Conservation (phyloP, 805 yeast species). For the Kodamaea leandrae region DNA sequence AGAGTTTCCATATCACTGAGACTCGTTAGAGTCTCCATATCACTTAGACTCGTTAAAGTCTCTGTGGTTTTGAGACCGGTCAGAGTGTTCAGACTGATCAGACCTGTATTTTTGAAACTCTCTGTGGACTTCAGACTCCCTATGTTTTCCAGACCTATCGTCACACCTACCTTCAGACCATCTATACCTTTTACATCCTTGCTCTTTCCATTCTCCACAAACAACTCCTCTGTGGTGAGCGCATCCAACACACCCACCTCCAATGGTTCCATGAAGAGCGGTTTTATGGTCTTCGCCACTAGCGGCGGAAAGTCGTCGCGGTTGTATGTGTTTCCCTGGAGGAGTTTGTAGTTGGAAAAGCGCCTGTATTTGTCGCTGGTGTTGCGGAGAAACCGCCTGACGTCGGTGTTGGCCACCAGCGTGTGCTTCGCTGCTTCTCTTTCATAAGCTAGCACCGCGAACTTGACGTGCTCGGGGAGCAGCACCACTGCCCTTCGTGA, state of each 20-base stretch:
- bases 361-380: slow-evolving; percentile 18
- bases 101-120: no score
- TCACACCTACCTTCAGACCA: neutral
- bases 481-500: slow-evolving; percentile 19
- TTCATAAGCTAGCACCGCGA: slow-evolving; percentile 20
- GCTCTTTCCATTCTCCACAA: slow-evolving; percentile 6
- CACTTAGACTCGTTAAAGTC: no score
- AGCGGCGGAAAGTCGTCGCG: slow-evolving; percentile 24
- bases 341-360: slow-evolving; percentile 23
- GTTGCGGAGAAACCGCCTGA: slow-evolving; percentile 17
- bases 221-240: slow-evolving; percentile 7
- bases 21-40: no score
- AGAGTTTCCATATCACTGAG: neutral
- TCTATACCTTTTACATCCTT: no score
- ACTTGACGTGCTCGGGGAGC: slow-evolving; percentile 21
- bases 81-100: no score
- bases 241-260: slow-evolving; percentile 16
- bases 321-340: slow-evolving; percentile 8
- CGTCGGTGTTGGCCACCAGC: slow-evolving; percentile 12
- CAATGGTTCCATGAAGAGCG: slow-evolving; percentile 20
- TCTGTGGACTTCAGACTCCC: no score
- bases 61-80: no score
- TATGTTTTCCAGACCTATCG: no score
- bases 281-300: slow-evolving; percentile 17
- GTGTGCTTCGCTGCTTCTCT: slow-evolving; percentile 13